Evolutionary conservation across 495 filamentous ascomycete genomes (phyloP).

Genomic region (Penicillium cinerascens): DNA sequence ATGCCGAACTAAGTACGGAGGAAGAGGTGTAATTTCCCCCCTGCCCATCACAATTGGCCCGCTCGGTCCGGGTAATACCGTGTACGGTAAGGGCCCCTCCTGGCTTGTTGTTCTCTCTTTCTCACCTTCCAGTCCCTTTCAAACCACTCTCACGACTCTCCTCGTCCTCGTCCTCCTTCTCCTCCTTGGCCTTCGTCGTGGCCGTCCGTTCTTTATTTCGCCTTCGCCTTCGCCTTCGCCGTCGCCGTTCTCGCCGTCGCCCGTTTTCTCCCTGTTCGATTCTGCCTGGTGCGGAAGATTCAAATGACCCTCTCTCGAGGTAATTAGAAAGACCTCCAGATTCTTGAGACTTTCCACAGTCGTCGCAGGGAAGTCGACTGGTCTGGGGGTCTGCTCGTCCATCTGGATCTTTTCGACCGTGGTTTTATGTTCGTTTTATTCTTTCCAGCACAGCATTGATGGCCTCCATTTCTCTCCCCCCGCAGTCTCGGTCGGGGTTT

Average conservation of each 20-base stretch:
- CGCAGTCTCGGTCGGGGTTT: conserved; percentile 32
- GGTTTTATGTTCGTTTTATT: conserved; percentile 6
- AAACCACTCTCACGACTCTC: conserved; percentile 25
- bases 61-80: conserved; percentile 7
- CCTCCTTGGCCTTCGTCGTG: conserved; percentile 40
- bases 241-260: conserved; percentile 4
- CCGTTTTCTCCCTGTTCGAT: conserved; percentile 9
- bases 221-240: background rate
- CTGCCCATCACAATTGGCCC: background rate
- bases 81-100: conserved; percentile 14
- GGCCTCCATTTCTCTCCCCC: conserved; percentile 44
- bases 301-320: conserved; percentile 33
- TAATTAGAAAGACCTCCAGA: conserved; percentile 43
- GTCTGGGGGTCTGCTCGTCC: conserved; percentile 42
- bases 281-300: conserved; percentile 34
- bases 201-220: conserved; percentile 46
- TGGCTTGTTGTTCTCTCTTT: conserved; percentile 16
- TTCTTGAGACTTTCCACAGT: conserved; percentile 35
- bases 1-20: background rate
- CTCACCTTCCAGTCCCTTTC: conserved; percentile 14
- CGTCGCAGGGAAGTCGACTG: conserved; percentile 31
- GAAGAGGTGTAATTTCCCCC: background rate
- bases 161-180: conserved; percentile 11
- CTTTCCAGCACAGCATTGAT: conserved; percentile 27
- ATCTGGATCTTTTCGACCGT: conserved; percentile 34